phyloP scores from a whole-genome alignment of 352 stramenopile species.

The Globisporangium echinulatum region DNA sequence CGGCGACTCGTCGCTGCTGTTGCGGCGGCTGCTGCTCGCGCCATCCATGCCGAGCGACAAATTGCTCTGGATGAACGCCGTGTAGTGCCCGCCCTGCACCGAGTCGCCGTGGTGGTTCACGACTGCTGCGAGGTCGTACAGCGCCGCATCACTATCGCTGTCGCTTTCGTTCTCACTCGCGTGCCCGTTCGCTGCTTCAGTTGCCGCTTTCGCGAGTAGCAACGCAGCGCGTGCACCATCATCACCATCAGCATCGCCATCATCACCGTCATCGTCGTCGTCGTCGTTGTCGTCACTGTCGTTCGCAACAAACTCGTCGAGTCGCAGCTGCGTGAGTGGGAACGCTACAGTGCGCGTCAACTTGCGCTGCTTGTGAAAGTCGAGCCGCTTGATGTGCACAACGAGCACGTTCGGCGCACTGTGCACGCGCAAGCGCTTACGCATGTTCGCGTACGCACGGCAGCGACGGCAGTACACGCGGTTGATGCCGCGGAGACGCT shows the following conservation, averaged over 20 bases:
- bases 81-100: constrained; percentile 70
- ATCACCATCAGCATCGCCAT: not conserved
- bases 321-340: constrained; percentile 32
- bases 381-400: constrained; percentile 69
- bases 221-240: too few relatives aligned
- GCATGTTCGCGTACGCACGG: constrained; percentile 45
- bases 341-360: constrained; percentile 42
- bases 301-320: constrained; percentile 23
- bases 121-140: constrained; percentile 61
- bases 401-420: constrained; percentile 64
- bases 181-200: not conserved
- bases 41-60: constrained; percentile 3
- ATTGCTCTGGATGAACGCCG: constrained; percentile 29
- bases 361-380: constrained; percentile 64
- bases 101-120: constrained; percentile 66
- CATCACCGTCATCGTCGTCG: not conserved
- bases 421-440: constrained; percentile 58
- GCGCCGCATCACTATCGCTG: constrained; percentile 1
- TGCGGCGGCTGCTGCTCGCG: not conserved
- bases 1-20: constrained; percentile 1
- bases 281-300: constrained; percentile 13
- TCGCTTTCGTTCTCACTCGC: constrained; percentile 10
- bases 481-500: constrained; percentile 47
- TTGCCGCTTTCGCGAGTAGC: too few relatives aligned
- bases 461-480: constrained; percentile 61